These are phyloP conservation scores for Sedum album DNA, from an alignment of 164 flowering plant genomes.

Conservation along the genomic window DNA sequence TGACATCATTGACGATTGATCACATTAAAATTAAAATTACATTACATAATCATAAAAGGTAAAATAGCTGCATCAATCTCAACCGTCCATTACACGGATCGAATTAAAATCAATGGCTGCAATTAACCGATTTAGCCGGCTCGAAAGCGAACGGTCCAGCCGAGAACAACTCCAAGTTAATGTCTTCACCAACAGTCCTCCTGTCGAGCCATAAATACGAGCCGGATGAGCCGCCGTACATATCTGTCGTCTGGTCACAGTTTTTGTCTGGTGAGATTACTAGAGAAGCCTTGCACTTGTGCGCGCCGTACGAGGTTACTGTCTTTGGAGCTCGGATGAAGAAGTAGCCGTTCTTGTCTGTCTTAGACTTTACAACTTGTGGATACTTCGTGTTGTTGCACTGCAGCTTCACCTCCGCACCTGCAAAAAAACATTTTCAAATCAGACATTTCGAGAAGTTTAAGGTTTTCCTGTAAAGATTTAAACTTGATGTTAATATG, in stretches of 20 bases:
- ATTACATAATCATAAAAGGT: too few species aligned
- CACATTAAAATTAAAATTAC: too few species aligned
- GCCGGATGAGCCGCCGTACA: conserved; percentile 38
- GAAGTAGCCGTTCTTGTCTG: conserved; percentile 80
- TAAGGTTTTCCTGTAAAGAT: background rate
- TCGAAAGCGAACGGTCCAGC: conserved; percentile 63
- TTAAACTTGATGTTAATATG: background rate
- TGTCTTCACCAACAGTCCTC: background rate
- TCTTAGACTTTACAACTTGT: conserved; percentile 13
- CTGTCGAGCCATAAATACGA: conserved; percentile 25
- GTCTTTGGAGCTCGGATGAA: conserved; percentile 33
- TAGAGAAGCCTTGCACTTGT: conserved; percentile 46
- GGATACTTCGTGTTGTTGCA: conserved; percentile 48
- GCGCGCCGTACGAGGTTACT: conserved; percentile 32
- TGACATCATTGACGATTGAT: background rate
- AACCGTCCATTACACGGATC: background rate
- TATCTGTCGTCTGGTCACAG: conserved; percentile 32
- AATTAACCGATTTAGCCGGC: conserved; percentile 15
- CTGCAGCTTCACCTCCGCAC: conserved; percentile 42
- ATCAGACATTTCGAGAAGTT: too few species aligned
- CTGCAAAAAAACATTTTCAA: conserved; percentile 18
- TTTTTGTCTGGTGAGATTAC: conserved; percentile 22
- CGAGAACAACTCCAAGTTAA: conserved; percentile 23
- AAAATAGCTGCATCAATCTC: background rate
- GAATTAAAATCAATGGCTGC: background rate